Base-by-base conservation (phyloP, 345 rosid genomes). In the Pistacia vera region DNA sequence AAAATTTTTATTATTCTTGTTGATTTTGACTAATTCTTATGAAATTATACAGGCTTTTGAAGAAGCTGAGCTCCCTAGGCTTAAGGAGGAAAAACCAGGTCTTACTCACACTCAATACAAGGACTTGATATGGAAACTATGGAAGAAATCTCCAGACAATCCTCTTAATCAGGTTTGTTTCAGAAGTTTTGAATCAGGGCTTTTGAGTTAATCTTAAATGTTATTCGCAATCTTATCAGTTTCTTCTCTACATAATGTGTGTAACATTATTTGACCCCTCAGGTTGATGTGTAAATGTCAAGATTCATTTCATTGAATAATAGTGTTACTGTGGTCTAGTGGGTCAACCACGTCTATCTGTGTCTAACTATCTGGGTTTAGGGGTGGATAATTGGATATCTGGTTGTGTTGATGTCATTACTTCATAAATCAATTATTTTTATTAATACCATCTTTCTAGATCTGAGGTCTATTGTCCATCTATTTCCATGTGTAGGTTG, bases 91-190 rank as follows among this genome's bases (percentile, higher is more conserved):
- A 87, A 96, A 92, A 74, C 98, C 98, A 18, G 99, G 99, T 74
- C 97, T 96, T 72, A 93, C 98, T 59, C 99, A 92, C 78, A 93
- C 76, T 60, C 99, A 96, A 74, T 96, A 96, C 89, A 96, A 91
- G 86, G 99, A 90, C 84, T 79, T 96, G 94, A 84, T 96, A 79
- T 96, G 99, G 99, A 96, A 96, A 85, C 78, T 93, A 72, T 96
- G 99, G 99, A 96, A 96, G 89, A 96, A 96, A 82, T 96, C 99
- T 65, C 98, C 98, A 0, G 99, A 96, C 78, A 96, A 96, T 82
- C 99, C 98, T 68, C 97, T 93, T 64, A 96, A 96, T 82, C 98
- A 96, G 97, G 99, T 86, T 60, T 36, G 68, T 35, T 46, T 55
- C 51, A 28, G 68, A n/a, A 30, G 38, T 49, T 55, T 16, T 66